Percentiles rank a stretch among this genome's conserved stretches.
phyloP scores from a whole-genome alignment of 2,329 filamentous ascomycete species.

The Scleromitrula shiraiana region DNA sequence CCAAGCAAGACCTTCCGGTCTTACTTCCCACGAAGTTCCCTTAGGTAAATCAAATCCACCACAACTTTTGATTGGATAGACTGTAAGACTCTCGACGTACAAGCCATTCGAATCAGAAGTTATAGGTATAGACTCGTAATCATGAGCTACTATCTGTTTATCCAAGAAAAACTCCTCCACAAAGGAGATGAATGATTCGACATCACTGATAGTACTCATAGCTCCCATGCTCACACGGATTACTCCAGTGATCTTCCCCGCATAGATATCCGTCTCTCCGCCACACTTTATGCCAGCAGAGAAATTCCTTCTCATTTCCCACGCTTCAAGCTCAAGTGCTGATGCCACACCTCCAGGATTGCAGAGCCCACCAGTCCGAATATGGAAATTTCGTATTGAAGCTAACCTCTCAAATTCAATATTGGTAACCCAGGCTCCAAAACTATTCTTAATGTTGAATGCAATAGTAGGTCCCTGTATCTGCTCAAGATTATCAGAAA shows the following conservation, averaged over 20 bases:
- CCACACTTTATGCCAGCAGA: conserved; percentile 80
- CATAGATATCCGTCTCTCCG: conserved; percentile 70
- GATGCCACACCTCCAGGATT: conserved; percentile 81
- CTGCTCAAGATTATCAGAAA: conserved; percentile 26
- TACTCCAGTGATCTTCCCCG: conserved; percentile 80
- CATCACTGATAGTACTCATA: conserved; percentile 74
- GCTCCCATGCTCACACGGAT: conserved; percentile 81
- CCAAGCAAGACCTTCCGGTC: conserved; percentile 78
- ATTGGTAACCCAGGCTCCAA: conserved; percentile 69
- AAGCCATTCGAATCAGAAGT: conserved; percentile 21
- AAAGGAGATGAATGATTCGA: conserved; percentile 64
- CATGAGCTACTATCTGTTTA: neutral
- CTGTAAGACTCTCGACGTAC: conserved; percentile 55
- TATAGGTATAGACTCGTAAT: neutral
- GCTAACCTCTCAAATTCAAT: conserved; percentile 84
- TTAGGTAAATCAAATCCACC: conserved; percentile 65
- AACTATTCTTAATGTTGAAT: conserved; percentile 68
- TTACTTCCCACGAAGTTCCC: conserved; percentile 63
- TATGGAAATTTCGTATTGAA: conserved; percentile 67
- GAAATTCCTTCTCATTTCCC: conserved; percentile 80
- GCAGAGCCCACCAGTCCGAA: conserved; percentile 83
- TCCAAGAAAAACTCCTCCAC: conserved; percentile 55
- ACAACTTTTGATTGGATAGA: conserved; percentile 95
- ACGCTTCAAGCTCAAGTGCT: conserved; percentile 63
- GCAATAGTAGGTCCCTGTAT: conserved; percentile 67